Percentiles rank a stretch among this genome's conserved stretches.
Evolutionary conservation across 2,329 filamentous ascomycete species (phyloP).

Genomic region (Drechslera avenae): DNA sequence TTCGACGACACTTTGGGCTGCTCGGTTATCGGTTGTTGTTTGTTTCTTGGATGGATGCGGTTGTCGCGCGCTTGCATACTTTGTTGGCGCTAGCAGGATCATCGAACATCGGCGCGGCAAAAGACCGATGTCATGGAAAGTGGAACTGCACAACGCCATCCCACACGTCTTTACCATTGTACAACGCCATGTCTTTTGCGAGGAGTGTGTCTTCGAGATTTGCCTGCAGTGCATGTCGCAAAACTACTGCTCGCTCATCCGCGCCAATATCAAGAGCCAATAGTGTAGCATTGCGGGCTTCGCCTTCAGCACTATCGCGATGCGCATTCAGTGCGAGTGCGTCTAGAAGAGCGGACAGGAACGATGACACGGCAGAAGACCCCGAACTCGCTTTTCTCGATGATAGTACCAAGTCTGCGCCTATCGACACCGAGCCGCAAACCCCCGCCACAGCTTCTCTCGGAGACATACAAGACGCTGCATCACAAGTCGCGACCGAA

Average conservation of each 20-base stretch:
- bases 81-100: neutral
- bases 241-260: constrained; percentile 10
- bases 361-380: constrained; percentile 17
- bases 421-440: neutral
- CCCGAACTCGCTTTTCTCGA: constrained; percentile 22
- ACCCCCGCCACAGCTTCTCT: neutral
- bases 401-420: neutral
- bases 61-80: too few species aligned
- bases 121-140: constrained; percentile 14
- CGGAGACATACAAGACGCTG: constrained; percentile 4
- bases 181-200: constrained; percentile 29
- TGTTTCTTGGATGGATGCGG: too few species aligned
- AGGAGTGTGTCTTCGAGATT: constrained; percentile 28
- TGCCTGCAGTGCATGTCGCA: constrained; percentile 33
- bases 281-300: constrained; percentile 11
- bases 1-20: too few species aligned
- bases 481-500: constrained; percentile 8
- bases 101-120: neutral
- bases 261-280: constrained; percentile 5
- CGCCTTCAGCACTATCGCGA: constrained; percentile 11
- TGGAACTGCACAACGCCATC: neutral
- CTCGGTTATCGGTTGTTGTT: too few species aligned
- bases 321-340: constrained; percentile 30
- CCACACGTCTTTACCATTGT: neutral
- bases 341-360: constrained; percentile 17